These are phyloP conservation scores for Mediolabrus comicus DNA, from an alignment of 108 stramenopile genomes.

Conservation along the genomic window DNA sequence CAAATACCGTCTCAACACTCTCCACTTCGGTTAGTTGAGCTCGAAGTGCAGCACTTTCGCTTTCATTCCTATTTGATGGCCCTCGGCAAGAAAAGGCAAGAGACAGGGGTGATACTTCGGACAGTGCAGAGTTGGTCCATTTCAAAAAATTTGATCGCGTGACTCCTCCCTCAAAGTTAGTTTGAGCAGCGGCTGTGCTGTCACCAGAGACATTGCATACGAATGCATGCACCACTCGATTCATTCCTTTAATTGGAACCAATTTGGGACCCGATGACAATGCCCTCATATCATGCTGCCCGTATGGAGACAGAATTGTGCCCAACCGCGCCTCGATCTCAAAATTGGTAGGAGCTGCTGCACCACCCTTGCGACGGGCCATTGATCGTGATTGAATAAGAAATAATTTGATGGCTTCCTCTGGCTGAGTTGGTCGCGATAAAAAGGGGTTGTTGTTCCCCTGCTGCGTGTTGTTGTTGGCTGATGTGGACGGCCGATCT, in stretches of 20 bases:
- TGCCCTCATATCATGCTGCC: conserved; percentile 54
- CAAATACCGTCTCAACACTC: conserved; percentile 71
- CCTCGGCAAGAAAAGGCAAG: conserved; percentile 54
- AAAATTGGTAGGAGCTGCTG: conserved; percentile 8
- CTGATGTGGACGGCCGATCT: conserved; percentile 7
- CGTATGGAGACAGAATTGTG: conserved; percentile 61
- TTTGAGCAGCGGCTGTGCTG: not conserved
- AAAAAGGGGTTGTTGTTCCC: conserved; percentile 52
- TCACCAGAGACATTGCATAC: conserved; percentile 41
- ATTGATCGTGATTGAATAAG: conserved; percentile 63
- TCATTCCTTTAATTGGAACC: conserved; percentile 34
- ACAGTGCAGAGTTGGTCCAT: conserved; percentile 70
- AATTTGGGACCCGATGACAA: conserved; percentile 66
- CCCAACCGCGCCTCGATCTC: conserved; percentile 85
- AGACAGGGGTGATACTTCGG: conserved; percentile 60
- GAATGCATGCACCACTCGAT: conserved; percentile 59
- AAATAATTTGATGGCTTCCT: conserved; percentile 65
- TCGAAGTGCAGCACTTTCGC: conserved; percentile 48
- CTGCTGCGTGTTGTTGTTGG: not conserved
- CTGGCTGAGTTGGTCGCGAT: conserved; percentile 60
- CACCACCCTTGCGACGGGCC: conserved; percentile 26
- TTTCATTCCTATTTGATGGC: conserved; percentile 20
- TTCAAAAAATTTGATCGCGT: conserved; percentile 68
- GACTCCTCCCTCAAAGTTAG: conserved; percentile 69
- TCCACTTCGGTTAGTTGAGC: conserved; percentile 63